Evolutionary conservation across 495 filamentous ascomycete species (phyloP).

Genomic region (Daldinia caldariorum): DNA sequence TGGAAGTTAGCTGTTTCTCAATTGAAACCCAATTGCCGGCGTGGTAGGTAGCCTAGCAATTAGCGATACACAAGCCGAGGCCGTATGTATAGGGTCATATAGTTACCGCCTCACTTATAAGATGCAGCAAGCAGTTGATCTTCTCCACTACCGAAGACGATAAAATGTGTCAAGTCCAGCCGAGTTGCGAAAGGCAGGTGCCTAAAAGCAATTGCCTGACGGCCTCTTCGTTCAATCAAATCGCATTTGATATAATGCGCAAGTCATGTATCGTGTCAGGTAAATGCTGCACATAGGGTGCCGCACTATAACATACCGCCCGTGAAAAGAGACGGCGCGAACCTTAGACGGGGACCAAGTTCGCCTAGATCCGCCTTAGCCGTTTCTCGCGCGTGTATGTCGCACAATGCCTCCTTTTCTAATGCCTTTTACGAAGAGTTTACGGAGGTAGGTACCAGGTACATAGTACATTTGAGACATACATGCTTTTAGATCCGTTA

Average conservation of each 20-base stretch:
- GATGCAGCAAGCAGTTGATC: constrained; percentile 20
- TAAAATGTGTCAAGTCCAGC: constrained; percentile 13
- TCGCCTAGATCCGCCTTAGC: constrained; percentile 43
- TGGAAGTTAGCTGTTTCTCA: constrained; percentile 19
- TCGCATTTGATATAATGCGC: not conserved
- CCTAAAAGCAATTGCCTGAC: constrained; percentile 39
- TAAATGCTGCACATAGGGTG: not conserved
- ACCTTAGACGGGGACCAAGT: constrained; percentile 18
- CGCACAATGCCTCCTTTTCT: not conserved
- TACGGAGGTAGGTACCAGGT: no score
- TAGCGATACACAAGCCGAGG: constrained; percentile 11
- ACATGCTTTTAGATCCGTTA: constrained; percentile 4
- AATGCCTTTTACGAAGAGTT: not conserved
- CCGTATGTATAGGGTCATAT: not conserved
- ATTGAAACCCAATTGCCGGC: constrained; percentile 40
- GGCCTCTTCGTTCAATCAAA: constrained; percentile 26
- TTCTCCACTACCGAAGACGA: constrained; percentile 28
- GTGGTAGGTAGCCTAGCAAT: constrained; percentile 18
- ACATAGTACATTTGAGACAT: constrained; percentile 22
- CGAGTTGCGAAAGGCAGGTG: constrained; percentile 26
- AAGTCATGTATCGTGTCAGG: not conserved
- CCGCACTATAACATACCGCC: not conserved
- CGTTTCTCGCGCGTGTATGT: constrained; percentile 23
- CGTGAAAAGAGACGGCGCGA: constrained; percentile 27
- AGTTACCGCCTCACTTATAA: constrained; percentile 31